These are phyloP conservation scores for Erysimum cheiri DNA, from an alignment of 441 rosid species.

Conservation along the genomic window DNA sequence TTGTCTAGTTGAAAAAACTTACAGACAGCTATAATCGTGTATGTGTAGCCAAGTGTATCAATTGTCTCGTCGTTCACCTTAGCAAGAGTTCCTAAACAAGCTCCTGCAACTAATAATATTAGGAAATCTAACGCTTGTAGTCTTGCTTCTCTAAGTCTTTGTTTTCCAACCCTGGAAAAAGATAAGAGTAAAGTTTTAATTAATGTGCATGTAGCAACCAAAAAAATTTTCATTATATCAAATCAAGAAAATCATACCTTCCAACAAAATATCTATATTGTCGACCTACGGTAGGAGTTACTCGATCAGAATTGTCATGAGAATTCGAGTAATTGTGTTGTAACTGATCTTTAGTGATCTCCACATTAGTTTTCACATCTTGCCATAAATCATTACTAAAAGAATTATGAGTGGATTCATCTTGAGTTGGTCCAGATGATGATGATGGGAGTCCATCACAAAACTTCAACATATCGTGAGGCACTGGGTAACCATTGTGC, in stretches of 20 bases:
- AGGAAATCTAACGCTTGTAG: conserved; percentile 61
- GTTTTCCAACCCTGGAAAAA: conserved; percentile 62
- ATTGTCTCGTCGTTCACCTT: conserved; percentile 70
- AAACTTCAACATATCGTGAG: conserved; percentile 61
- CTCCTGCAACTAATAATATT: conserved; percentile 66
- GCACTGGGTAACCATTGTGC: conserved; percentile 67
- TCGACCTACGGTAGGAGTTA: conserved; percentile 53
- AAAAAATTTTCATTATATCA: neutral
- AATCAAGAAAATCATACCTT: conserved; percentile 42
- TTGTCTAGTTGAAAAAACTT: conserved; percentile 44
- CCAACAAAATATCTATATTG: conserved; percentile 68
- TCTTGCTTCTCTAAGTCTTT: conserved; percentile 66
- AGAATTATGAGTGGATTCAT: conserved; percentile 44
- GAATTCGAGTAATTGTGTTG: conserved; percentile 46
- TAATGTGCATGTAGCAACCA: neutral
- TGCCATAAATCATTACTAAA: conserved; percentile 56
- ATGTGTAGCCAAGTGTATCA: conserved; percentile 64
- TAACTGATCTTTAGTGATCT: conserved; percentile 45
- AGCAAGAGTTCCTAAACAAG: conserved; percentile 72
- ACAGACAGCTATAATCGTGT: conserved; percentile 71
- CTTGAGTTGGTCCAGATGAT: conserved; percentile 37
- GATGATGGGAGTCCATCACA: conserved; percentile 54
- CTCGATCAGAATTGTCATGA: conserved; percentile 60
- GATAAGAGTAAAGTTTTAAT: neutral
- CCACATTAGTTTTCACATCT: conserved; percentile 50